Percentiles rank a stretch among this genome's conserved stretches.
phyloP scores from a whole-genome alignment of 371 early-diverging fungal genomes.

The Capniomyces stellatus region DNA sequence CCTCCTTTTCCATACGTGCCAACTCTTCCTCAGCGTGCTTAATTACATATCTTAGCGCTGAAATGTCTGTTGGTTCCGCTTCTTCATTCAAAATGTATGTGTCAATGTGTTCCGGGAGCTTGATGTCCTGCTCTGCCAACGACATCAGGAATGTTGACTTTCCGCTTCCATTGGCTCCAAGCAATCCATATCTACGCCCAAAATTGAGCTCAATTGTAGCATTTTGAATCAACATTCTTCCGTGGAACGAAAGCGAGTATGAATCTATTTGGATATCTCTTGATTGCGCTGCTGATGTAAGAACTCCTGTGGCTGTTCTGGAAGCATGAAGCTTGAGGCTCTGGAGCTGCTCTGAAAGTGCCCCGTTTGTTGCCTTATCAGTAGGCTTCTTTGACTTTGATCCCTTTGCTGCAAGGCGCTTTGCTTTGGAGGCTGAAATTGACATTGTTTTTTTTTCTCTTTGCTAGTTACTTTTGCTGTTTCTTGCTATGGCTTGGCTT shows the following conservation, averaged over 20 bases:
- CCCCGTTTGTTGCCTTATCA: slow-evolving; percentile 14
- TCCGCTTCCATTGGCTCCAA: slow-evolving; percentile 96
- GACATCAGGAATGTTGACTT: slow-evolving; percentile 95
- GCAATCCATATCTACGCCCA: slow-evolving; percentile 91
- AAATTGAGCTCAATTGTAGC: slow-evolving; percentile 92
- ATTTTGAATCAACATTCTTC: slow-evolving; percentile 80
- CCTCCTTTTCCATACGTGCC: slow-evolving; percentile 71
- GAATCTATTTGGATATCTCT: slow-evolving; percentile 93
- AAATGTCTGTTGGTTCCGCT: slow-evolving; percentile 78
- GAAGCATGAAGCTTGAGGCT: slow-evolving; percentile 30
- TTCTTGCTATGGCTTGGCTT: no score
- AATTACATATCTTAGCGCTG: slow-evolving; percentile 82
- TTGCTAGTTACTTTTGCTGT: no score
- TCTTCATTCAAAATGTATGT: slow-evolving; percentile 90
- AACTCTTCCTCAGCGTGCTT: slow-evolving; percentile 74
- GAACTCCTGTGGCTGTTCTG: slow-evolving; percentile 81
- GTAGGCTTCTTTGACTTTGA: slow-evolving; percentile 24
- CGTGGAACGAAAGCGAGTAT: slow-evolving; percentile 82
- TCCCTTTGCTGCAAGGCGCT: slow-evolving; percentile 62
- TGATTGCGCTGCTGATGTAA: slow-evolving; percentile 77
- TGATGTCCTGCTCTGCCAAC: slow-evolving; percentile 84
- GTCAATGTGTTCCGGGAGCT: slow-evolving; percentile 93
- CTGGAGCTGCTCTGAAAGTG: slow-evolving; percentile 14
- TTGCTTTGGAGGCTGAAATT: slow-evolving; percentile 57
- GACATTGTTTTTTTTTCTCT: slow-evolving; percentile 7